Percentiles rank a stretch among this genome's conserved stretches.
These are phyloP conservation scores for Elasticomyces elasticus DNA, from an alignment of 495 filamentous ascomycete species.

Conservation along the genomic window DNA sequence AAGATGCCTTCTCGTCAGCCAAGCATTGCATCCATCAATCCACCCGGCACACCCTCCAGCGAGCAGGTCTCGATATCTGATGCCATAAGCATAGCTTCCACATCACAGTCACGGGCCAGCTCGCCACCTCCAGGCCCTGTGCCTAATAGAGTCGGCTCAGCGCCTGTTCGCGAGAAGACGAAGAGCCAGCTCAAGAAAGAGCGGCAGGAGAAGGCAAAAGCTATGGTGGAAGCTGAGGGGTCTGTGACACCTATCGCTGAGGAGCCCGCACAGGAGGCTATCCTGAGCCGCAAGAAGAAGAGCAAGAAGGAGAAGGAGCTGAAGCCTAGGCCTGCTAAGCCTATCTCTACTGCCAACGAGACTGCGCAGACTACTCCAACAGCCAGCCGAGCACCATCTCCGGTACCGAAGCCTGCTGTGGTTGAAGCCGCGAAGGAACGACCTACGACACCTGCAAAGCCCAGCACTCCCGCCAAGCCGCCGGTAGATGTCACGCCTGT, in stretches of 20 bases:
- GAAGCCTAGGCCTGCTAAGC: conserved; percentile 23
- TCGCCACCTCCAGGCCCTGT: conserved; percentile 56
- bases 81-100: conserved; percentile 63
- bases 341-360: conserved; percentile 18
- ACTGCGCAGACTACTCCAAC: conserved; percentile 34
- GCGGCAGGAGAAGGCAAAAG: conserved; percentile 51
- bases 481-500: neutral
- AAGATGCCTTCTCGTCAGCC: conserved; percentile 47
- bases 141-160: conserved; percentile 55
- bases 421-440: neutral
- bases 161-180: conserved; percentile 66
- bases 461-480: conserved; percentile 15
- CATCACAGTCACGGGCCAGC: conserved; percentile 71
- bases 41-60: conserved; percentile 68
- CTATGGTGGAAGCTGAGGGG: conserved; percentile 50
- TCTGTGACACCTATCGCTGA: conserved; percentile 44
- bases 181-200: conserved; percentile 91
- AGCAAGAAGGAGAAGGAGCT: conserved; percentile 57
- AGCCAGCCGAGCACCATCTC: conserved; percentile 35
- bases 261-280: conserved; percentile 53
- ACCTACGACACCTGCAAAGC: conserved; percentile 18
- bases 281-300: conserved; percentile 83
- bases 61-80: conserved; percentile 59
- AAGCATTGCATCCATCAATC: conserved; percentile 50
- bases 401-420: conserved; percentile 21